These are phyloP conservation scores for Ophiostoma novo-ulmi DNA, from an alignment of 2,329 filamentous ascomycete genomes.

Conservation along the genomic window DNA sequence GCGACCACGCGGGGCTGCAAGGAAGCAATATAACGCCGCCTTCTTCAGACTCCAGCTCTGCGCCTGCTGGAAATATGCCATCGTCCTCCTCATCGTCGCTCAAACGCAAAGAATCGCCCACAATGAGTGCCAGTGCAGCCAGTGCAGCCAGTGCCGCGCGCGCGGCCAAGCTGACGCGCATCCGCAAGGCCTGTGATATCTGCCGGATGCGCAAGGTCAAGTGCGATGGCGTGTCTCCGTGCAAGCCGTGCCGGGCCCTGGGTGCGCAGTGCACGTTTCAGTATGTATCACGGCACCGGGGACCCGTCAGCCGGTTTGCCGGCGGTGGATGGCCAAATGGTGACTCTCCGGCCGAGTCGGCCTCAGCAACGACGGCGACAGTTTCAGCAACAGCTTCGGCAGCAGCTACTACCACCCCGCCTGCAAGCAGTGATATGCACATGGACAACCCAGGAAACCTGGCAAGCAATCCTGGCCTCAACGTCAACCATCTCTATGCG, in stretches of 20 bases:
- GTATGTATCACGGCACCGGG: slow-evolving; percentile 54
- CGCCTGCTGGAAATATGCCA: background rate
- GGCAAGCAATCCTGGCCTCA: slow-evolving; percentile 4
- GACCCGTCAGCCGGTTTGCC: slow-evolving; percentile 55
- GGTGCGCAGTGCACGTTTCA: slow-evolving; percentile 55
- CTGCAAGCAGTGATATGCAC: background rate
- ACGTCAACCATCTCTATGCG: slow-evolving; percentile 16
- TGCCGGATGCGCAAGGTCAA: slow-evolving; percentile 59
- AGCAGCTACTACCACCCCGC: slow-evolving; percentile 22
- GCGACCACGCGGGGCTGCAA: background rate
- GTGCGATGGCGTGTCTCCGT: slow-evolving; percentile 31
- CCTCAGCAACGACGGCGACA: slow-evolving; percentile 21
- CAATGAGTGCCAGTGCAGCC: background rate
- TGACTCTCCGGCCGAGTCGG: background rate
- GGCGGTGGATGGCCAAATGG: background rate
- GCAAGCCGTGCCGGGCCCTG: slow-evolving; percentile 52
- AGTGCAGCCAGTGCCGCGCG: background rate
- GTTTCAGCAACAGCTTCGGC: background rate
- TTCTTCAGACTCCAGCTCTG: background rate
- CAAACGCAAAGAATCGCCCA: slow-evolving; percentile 8
- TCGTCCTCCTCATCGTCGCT: background rate
- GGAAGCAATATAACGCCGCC: background rate
- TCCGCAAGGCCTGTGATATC: slow-evolving; percentile 57
- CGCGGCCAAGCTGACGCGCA: slow-evolving; percentile 38
- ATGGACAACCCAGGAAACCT: background rate